Base-by-base conservation (phyloP, 345 rosid species). In the Dovyalis caffra region DNA sequence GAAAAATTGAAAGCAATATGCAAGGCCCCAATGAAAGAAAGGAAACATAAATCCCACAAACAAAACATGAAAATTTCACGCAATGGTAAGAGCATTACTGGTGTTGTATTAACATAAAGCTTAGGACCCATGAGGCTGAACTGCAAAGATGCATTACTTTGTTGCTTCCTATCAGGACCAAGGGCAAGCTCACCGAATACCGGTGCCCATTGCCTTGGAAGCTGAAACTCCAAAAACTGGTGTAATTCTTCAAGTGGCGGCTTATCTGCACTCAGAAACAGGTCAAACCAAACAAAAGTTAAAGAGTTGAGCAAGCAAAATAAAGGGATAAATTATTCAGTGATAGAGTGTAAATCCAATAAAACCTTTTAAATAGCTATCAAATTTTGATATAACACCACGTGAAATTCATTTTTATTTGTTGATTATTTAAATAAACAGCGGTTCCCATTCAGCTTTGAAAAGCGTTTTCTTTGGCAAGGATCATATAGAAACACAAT, bases 131-230 rank as follows among this genome's bases (percentile, higher is more conserved):
- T 80, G 70, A 96, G 85, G 82, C 95, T 92, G 85, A 96, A 96
- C 69, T 90, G 95, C 74, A 96, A 81, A 40, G 98, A 93, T 69
- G 93, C 80, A 18, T 84, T 77, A 77, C 83, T 83, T 75, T 85
- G 93, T 56, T 89, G 96, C 84, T 83, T 93, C 31, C 94, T 80
- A 75, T 92, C 97, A 0, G 95, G 97, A 78, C 98, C 98, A 81
- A 96, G 95, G 71, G 98, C 95, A 78, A 92, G 97, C 73, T 96
- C 99, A 74, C 97, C 90, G 85, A 96, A 96, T 53, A 90, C 91
- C 9, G 99, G 99, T 31, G 99, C 99, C 99, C 99, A 93, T 40
- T 89, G 97, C 80, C 92, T 87, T n/a, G 98, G 98, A 72, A 96
- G 88, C 87, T 96, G 98, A 85, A 96, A 96, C 77, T 96, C 99